Evolutionary conservation across 2,329 filamentous ascomycete genomes (phyloP).

Genomic region (Colletotrichum navitas): DNA sequence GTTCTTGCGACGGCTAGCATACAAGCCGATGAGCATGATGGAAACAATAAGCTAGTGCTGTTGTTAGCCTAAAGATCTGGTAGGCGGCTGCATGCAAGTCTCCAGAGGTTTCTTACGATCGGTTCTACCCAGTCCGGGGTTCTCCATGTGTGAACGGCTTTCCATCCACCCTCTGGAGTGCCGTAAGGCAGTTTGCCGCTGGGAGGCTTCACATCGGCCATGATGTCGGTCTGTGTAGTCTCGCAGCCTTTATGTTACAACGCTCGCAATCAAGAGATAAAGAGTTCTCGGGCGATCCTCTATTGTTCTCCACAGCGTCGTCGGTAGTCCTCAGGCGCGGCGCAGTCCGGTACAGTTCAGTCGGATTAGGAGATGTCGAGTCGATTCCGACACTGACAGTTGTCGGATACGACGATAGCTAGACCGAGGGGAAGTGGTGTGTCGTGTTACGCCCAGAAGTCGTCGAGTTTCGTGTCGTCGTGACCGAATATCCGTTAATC

Average conservation of each 20-base stretch:
- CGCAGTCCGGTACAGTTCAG: background rate
- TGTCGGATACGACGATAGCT: no score
- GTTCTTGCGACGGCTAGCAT: constrained; percentile 52
- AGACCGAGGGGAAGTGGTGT: background rate
- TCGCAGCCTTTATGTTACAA: background rate
- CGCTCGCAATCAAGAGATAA: background rate
- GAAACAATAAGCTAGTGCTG: constrained; percentile 51
- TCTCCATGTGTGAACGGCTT: constrained; percentile 46
- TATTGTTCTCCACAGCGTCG: background rate
- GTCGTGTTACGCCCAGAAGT: background rate
- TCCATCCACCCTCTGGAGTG: constrained; percentile 46
- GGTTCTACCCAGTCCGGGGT: constrained; percentile 53
- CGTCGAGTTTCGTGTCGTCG: constrained; percentile 3
- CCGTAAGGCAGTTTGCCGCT: constrained; percentile 37
- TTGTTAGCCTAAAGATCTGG: constrained; percentile 10
- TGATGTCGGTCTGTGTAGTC: constrained; percentile 9
- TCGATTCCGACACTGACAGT: no score
- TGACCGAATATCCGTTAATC: background rate
- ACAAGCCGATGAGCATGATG: constrained; percentile 55
- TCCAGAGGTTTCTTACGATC: constrained; percentile 46
- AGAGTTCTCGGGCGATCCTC: background rate
- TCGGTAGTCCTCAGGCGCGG: background rate
- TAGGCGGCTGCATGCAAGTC: background rate
- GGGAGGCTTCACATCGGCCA: constrained; percentile 36
- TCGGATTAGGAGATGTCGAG: background rate